phyloP scores from a whole-genome alignment of 2,329 filamentous ascomycete species.

The Myriosclerotinia scirpicola region DNA sequence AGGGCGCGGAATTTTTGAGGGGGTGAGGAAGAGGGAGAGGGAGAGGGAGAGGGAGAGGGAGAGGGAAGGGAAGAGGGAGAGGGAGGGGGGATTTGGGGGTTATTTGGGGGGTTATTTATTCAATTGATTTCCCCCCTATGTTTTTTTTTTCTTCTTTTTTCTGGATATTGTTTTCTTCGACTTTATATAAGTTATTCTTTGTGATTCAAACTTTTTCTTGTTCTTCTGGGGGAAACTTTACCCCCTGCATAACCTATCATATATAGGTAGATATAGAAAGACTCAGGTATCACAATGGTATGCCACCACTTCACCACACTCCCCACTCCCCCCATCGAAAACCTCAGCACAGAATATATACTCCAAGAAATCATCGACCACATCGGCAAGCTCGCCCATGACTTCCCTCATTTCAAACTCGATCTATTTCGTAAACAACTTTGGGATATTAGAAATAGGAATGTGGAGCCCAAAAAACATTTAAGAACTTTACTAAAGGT shows the following conservation, averaged over 20 bases:
- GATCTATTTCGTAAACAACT: slow-evolving; percentile 37
- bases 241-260: slow-evolving; percentile 11
- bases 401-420: slow-evolving; percentile 36
- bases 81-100: too few relatives aligned
- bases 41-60: too few relatives aligned
- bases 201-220: neutral
- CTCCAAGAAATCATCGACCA: slow-evolving; percentile 42
- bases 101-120: slow-evolving; percentile 5
- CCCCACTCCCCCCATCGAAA: slow-evolving; percentile 30
- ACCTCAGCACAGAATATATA: slow-evolving; percentile 37
- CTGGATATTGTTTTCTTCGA: neutral
- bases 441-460: slow-evolving; percentile 36
- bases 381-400: slow-evolving; percentile 35
- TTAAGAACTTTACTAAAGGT: slow-evolving; percentile 40
- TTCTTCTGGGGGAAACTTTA: neutral
- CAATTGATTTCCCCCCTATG: neutral
- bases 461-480: slow-evolving; percentile 39
- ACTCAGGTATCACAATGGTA: slow-evolving; percentile 17
- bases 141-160: too few relatives aligned
- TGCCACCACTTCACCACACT: slow-evolving; percentile 24
- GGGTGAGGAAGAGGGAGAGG: neutral
- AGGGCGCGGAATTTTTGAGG: too few relatives aligned
- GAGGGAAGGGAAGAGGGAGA: too few relatives aligned
- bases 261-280: neutral
- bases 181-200: neutral